Evolutionary conservation across 78 protist genomes (phyloP).

Genomic region (Mastigamoeba balamuthi): DNA sequence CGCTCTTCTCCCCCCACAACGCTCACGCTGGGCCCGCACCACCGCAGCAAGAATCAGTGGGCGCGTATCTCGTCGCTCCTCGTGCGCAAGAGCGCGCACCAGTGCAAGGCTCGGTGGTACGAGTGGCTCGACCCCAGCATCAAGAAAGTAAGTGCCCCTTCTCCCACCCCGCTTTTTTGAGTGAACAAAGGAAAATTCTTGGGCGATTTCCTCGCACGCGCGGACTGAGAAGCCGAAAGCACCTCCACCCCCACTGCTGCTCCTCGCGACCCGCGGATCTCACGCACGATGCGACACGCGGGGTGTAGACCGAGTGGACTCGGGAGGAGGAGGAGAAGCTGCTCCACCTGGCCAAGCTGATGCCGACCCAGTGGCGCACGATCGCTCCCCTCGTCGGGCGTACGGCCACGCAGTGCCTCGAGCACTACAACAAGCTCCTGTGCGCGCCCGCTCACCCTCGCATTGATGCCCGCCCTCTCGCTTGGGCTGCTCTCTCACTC

Average conservation of each 20-base stretch:
- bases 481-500: not conserved
- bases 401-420: conserved; percentile 96
- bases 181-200: no score
- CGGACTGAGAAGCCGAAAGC: not conserved
- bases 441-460: conserved; percentile 11
- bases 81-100: conserved; percentile 91
- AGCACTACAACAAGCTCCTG: conserved; percentile 92
- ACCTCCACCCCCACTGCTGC: no score
- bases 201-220: not conserved
- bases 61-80: conserved; percentile 91
- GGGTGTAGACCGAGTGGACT: conserved; percentile 92
- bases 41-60: conserved; percentile 70
- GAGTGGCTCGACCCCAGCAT: conserved; percentile 99
- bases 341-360: conserved; percentile 90
- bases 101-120: conserved; percentile 97
- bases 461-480: not conserved
- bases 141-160: conserved; percentile 76
- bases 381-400: conserved; percentile 97
- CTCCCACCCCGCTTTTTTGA: not conserved
- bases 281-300: no score
- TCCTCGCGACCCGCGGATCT: no score
- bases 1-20: no score
- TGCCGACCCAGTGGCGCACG: conserved; percentile 96
- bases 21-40: no score
- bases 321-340: conserved; percentile 98